Evolutionary conservation across 768 basidiomycete species (phyloP).

Genomic region (Cystobasidium tubakii): DNA sequence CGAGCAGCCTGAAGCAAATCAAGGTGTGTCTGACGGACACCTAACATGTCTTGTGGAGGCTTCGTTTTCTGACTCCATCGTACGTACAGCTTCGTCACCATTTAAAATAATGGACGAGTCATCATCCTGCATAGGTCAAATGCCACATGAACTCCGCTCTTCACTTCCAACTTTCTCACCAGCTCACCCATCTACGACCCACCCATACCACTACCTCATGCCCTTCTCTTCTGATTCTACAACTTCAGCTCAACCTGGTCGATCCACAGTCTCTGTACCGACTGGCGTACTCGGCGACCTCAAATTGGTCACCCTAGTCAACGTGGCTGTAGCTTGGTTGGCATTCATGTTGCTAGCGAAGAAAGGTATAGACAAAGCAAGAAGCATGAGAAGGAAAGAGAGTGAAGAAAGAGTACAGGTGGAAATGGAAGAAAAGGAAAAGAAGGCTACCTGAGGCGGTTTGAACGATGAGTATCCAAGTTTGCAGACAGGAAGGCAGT

Average conservation of each 20-base stretch:
- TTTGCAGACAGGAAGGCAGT: no score
- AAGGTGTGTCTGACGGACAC: not conserved
- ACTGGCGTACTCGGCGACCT: conserved; percentile 38
- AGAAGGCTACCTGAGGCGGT: not conserved
- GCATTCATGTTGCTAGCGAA: conserved; percentile 11
- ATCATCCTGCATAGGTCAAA: conserved; percentile 18
- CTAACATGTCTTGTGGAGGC: not conserved
- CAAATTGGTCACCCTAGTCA: conserved; percentile 26
- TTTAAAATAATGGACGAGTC: conserved; percentile 18
- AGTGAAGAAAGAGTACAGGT: not conserved
- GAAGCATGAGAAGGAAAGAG: conserved; percentile 10
- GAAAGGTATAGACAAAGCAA: conserved; percentile 5
- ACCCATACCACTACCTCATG: conserved; percentile 31
- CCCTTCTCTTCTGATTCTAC: not conserved
- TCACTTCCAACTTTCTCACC: conserved; percentile 3
- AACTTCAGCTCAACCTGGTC: not conserved
- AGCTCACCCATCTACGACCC: conserved; percentile 2
- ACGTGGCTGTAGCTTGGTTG: conserved; percentile 28
- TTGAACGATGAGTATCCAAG: not conserved
- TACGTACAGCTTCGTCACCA: not conserved
- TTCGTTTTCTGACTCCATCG: not conserved
- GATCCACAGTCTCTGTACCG: conserved; percentile 17
- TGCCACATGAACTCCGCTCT: conserved; percentile 17
- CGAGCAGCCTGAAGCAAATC: not conserved
- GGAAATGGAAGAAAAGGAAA: conserved; percentile 4